These are phyloP conservation scores for Hanseniaspora jakobsenii DNA, from an alignment of 805 yeast genomes.

Conservation along the genomic window DNA sequence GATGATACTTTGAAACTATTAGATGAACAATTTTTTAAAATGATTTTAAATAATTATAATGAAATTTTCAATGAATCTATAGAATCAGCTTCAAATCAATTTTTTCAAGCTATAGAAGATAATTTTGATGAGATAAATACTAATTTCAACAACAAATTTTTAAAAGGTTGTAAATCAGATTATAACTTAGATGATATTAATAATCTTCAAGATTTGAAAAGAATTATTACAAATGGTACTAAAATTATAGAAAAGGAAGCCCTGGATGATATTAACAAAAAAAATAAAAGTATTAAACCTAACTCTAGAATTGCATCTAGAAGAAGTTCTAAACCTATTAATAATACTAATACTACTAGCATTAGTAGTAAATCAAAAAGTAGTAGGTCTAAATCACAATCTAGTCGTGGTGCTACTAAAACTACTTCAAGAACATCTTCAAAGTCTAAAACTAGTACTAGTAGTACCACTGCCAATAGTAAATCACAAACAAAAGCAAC, in stretches of 20 bases:
- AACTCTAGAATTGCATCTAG: neutral
- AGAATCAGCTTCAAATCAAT: neutral
- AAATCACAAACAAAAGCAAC: too few species aligned
- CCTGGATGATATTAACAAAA: neutral
- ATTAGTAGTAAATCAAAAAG: too few species aligned
- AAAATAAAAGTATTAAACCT: neutral
- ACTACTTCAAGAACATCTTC: too few species aligned
- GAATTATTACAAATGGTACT: neutral
- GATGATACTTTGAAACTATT: slow-evolving; percentile 2
- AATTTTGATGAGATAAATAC: too few species aligned
- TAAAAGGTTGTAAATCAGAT: neutral
- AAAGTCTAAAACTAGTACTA: too few species aligned
- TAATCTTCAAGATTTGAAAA: neutral
- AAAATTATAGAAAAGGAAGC: too few species aligned
- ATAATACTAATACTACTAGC: too few species aligned
- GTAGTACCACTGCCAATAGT: too few species aligned
- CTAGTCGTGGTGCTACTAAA: too few species aligned
- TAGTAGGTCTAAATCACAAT: too few species aligned
- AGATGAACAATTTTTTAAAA: neutral
- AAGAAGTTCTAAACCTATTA: neutral
- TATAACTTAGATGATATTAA: neutral
- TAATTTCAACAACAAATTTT: too few species aligned
- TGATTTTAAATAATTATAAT: neutral
- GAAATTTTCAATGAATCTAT: neutral
- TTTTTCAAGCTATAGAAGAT: neutral